Conservation (phyloP, 2,329 filamentous ascomycete species). For the Fusarium citri region DNA sequence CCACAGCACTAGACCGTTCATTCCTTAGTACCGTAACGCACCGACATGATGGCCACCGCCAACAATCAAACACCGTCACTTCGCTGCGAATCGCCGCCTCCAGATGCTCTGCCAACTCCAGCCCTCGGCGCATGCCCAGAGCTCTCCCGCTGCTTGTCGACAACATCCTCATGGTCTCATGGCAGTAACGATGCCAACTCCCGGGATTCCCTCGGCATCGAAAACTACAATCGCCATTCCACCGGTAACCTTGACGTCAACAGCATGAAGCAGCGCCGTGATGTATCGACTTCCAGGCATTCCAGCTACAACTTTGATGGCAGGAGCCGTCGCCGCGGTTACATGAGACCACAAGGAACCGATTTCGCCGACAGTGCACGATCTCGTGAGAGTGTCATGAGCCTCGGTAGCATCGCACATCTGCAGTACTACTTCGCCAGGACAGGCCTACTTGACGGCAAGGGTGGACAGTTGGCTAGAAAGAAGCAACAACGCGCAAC, state of each 20-base stretch:
- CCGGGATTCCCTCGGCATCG: slow-evolving; percentile 68
- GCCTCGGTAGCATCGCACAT: slow-evolving; percentile 94
- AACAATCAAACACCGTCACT: slow-evolving; percentile 50
- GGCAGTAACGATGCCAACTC: slow-evolving; percentile 61
- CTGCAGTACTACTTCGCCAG: slow-evolving; percentile 98
- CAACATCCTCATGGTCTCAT: slow-evolving; percentile 69
- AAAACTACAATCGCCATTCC: slow-evolving; percentile 66
- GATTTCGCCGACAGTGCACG: slow-evolving; percentile 91
- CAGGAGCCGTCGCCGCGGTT: slow-evolving; percentile 74
- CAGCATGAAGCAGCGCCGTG: slow-evolving; percentile 61
- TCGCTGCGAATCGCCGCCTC: slow-evolving; percentile 72
- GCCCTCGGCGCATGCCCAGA: slow-evolving; percentile 69
- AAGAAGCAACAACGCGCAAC: slow-evolving; percentile 72
- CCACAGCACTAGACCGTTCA: background rate
- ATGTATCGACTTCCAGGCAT: slow-evolving; percentile 54
- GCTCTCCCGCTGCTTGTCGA: slow-evolving; percentile 73
- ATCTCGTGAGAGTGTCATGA: slow-evolving; percentile 94
- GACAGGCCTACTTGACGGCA: slow-evolving; percentile 92
- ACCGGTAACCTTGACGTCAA: slow-evolving; percentile 69
- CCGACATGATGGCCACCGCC: slow-evolving; percentile 50
- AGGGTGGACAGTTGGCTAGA: slow-evolving; percentile 85
- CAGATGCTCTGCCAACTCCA: slow-evolving; percentile 70
- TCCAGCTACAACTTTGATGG: slow-evolving; percentile 60
- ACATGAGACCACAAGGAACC: slow-evolving; percentile 87
- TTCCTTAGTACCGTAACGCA: slow-evolving; percentile 1